Base-by-base conservation (phyloP, 140 eudicot genomes). In the Stevia rebaudiana region DNA sequence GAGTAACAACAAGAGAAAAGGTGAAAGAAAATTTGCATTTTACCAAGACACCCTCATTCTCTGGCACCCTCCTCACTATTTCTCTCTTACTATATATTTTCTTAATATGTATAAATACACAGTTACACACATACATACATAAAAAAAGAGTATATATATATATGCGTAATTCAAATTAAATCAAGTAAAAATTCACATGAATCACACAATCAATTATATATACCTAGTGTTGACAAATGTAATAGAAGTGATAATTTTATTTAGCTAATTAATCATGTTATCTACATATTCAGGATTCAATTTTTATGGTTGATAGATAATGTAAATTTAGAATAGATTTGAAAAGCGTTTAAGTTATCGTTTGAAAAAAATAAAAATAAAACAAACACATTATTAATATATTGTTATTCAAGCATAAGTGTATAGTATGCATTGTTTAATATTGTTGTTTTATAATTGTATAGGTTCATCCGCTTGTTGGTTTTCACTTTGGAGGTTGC, bases 401-500 rank as follows among this genome's bases (percentile, higher is more conserved):
- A 18, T 21, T 31, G 0, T 39, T 11, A 49, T 49, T 8, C 11
- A n/a, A n/a, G 3, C 24, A 11, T 25, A 13, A 1, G 6, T 24
- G 13, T 2, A 11, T 3, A 23, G 18, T 52, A 52, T 24, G 19
- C 0, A 25, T 33, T 44, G 2, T 18, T 44, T 13, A 30, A 50
- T 64, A n/a, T 5, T 69, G 23, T 56, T 67, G 25, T 51, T 49
- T 72, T 33, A 17, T 51, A 42, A 22, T 15, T 68, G 46, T 68
- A 30, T 46, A 94, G 99, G 75, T 85, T 83, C 75, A 94, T 88
- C 54, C 87, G 99, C 17, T 80, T 94, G 84, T 39, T 94, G 75
- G 97, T 88, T 65, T 88, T 94, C 74, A 94, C 99, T 15, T 77
- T 94, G 49, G 99, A 94, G 74, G 98, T 92, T 71, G 98, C 97